Percentiles rank a stretch among this genome's conserved stretches.
Evolutionary conservation across 352 stramenopile species (phyloP).

Genomic region (Albugo laibachii): DNA sequence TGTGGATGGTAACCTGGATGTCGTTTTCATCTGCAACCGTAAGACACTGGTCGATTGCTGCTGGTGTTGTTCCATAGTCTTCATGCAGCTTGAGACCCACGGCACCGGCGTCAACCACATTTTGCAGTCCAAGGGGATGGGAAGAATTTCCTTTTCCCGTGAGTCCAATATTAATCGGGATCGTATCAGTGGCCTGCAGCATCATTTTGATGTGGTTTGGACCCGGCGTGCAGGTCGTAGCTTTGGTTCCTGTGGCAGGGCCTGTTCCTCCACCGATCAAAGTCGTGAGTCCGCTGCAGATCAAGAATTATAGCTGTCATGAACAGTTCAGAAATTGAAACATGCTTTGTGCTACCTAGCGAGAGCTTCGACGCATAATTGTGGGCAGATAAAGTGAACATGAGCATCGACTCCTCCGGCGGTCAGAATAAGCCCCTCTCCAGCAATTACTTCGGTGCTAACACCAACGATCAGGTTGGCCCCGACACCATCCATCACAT

Average conservation of each 20-base stretch:
- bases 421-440: constrained; percentile 91
- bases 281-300: constrained; percentile 79
- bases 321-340: neutral
- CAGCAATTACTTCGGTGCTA: constrained; percentile 92
- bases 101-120: constrained; percentile 81
- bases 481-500: constrained; percentile 87
- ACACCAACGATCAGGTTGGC: constrained; percentile 77
- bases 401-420: constrained; percentile 91
- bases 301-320: too few species aligned
- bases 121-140: constrained; percentile 63
- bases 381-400: constrained; percentile 95
- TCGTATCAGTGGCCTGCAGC: constrained; percentile 84
- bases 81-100: constrained; percentile 95
- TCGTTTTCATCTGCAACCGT: constrained; percentile 82
- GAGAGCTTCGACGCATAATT: constrained; percentile 7
- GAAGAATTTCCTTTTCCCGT: constrained; percentile 92
- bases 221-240: constrained; percentile 93
- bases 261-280: constrained; percentile 82
- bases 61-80: constrained; percentile 94
- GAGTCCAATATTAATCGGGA: constrained; percentile 94
- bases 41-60: constrained; percentile 87
- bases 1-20: constrained; percentile 94
- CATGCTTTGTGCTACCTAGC: neutral
- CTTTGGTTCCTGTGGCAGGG: constrained; percentile 84
- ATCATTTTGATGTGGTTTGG: constrained; percentile 92